Conservation (phyloP, 768 basidiomycete genomes). For the Psilocybe sp. region DNA sequence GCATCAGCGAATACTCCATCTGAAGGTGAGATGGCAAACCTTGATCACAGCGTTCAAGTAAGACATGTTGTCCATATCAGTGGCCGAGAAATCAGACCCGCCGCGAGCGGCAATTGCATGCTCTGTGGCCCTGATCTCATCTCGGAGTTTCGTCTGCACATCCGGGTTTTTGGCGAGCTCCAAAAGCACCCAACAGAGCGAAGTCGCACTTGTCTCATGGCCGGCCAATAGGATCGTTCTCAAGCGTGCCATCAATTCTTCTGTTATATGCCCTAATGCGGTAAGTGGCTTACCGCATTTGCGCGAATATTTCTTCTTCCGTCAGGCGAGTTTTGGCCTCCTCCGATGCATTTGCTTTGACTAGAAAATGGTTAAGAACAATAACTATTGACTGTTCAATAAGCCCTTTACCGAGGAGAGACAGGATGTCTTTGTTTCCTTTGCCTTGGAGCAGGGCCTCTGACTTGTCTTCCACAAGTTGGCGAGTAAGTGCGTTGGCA, state of each 20-base stretch:
- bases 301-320: slow-evolving; percentile 47
- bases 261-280: background rate
- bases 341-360: slow-evolving; percentile 54
- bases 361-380: slow-evolving; percentile 22
- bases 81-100: slow-evolving; percentile 38
- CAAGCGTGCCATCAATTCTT: background rate
- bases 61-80: slow-evolving; percentile 50
- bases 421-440: slow-evolving; percentile 51
- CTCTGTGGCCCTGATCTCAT: slow-evolving; percentile 48
- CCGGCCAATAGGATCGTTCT: slow-evolving; percentile 47
- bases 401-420: slow-evolving; percentile 45
- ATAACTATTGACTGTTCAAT: background rate
- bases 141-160: slow-evolving; percentile 58
- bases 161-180: slow-evolving; percentile 58
- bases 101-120: slow-evolving; percentile 31
- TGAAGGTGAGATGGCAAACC: slow-evolving; percentile 19
- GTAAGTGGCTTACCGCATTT: slow-evolving; percentile 46
- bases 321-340: slow-evolving; percentile 38
- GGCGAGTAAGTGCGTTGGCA: slow-evolving; percentile 42
- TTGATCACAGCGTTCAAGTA: slow-evolving; percentile 49
- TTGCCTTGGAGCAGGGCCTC: slow-evolving; percentile 47
- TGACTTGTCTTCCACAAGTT: slow-evolving; percentile 45
- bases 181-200: slow-evolving; percentile 59
- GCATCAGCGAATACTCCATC: background rate
- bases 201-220: slow-evolving; percentile 62